A percentile compares a stretch with the other conserved stretches of the same genome.
These are phyloP conservation scores for Rhodotorula mucilaginosa DNA, from an alignment of 1,284 basidiomycete species.

Conservation along the genomic window DNA sequence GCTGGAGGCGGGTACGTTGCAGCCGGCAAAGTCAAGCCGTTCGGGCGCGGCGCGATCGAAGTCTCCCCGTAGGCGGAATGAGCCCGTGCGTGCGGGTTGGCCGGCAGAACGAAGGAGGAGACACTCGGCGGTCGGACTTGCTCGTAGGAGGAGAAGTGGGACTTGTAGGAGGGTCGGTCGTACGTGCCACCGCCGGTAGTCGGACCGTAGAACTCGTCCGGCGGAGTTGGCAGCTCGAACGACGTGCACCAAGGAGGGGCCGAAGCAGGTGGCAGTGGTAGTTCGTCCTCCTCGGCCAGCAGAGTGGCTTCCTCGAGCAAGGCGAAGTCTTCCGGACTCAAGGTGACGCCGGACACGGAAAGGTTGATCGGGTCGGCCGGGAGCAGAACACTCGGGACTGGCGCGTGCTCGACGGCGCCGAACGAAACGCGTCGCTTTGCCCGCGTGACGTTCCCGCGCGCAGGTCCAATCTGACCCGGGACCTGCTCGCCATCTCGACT, in stretches of 20 bases:
- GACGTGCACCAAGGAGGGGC: constrained; percentile 32
- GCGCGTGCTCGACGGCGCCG: not conserved
- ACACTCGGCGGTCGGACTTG: not conserved
- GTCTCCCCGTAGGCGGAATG: not conserved
- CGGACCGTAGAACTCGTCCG: not conserved
- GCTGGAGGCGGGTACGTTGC: not conserved
- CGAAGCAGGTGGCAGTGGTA: constrained; percentile 14
- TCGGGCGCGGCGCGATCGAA: not conserved
- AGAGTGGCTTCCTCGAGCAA: constrained; percentile 25
- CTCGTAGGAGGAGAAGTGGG: not conserved
- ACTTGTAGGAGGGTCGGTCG: not conserved
- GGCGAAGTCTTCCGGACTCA: constrained; percentile 24
- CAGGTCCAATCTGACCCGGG: constrained; percentile 24
- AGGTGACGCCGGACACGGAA: constrained; percentile 30
- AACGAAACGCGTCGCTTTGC: not conserved
- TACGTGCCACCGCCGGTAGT: not conserved
- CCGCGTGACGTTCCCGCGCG: not conserved
- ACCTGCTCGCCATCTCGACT: constrained; percentile 25
- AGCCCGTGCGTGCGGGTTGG: constrained; percentile 1
- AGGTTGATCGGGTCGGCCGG: constrained; percentile 2
- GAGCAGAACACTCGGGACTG: not conserved
- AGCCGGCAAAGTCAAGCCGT: not conserved
- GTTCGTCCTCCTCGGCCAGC: constrained; percentile 2
- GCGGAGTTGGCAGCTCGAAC: constrained; percentile 17
- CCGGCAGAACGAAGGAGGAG: not conserved